Percentiles rank a stretch among this genome's conserved stretches.
These are phyloP conservation scores for Orbilia quercus DNA, from an alignment of 2,329 filamentous ascomycete genomes.

Conservation along the genomic window DNA sequence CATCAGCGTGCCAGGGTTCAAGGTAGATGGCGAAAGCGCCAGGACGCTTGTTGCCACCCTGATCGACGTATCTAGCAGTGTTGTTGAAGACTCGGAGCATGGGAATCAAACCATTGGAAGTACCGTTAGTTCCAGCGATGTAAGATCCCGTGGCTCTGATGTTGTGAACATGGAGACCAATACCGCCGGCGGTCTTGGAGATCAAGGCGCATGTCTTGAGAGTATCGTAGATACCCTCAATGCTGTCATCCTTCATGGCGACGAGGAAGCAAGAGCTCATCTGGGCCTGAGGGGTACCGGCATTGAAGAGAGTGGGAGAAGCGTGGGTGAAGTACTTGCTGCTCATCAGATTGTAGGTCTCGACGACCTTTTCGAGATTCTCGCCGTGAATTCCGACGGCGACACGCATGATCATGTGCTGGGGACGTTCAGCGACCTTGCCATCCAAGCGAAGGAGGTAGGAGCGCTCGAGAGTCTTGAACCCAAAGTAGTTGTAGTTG, in stretches of 20 bases:
- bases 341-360: conserved; percentile 99
- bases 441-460: conserved; percentile 95
- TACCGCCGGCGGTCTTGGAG: conserved; percentile 98
- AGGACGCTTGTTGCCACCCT: conserved; percentile 98
- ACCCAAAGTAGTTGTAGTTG: conserved; percentile 99
- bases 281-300: conserved; percentile 92
- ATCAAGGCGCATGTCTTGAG: conserved; percentile 99
- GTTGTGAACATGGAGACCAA: conserved; percentile 94
- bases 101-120: conserved; percentile 94
- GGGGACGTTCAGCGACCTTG: conserved; percentile 95
- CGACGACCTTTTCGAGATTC: conserved; percentile 90
- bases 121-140: conserved; percentile 97
- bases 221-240: conserved; percentile 98
- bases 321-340: conserved; percentile 98
- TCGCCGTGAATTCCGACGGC: conserved; percentile 96
- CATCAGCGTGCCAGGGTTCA: conserved; percentile 98
- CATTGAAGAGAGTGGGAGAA: conserved; percentile 97
- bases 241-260: conserved; percentile 99
- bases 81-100: conserved; percentile 99
- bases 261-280: conserved; percentile 98
- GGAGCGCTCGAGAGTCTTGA: conserved; percentile 98
- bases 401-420: conserved; percentile 99
- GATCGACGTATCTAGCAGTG: conserved; percentile 97
- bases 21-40: conserved; percentile 99
- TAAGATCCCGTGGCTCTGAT: conserved; percentile 98